phyloP scores from a whole-genome alignment of 2,329 filamentous ascomycete genomes.

The Emydomyces testavorans region DNA sequence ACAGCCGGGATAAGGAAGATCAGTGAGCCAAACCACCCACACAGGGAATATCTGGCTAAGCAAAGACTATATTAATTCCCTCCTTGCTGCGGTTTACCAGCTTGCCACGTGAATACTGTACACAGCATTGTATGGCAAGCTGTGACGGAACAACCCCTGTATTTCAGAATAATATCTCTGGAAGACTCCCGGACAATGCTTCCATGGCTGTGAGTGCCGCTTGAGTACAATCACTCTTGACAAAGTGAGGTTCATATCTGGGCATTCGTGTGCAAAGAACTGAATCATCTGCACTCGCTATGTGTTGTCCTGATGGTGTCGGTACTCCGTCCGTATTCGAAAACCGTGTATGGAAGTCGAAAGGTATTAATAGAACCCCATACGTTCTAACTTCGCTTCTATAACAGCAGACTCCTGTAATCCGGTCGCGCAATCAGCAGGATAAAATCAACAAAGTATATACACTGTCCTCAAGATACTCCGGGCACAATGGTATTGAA shows the following conservation, averaged over 20 bases:
- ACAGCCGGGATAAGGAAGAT: not conserved
- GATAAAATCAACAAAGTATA: conserved; percentile 8
- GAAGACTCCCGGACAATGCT: not conserved
- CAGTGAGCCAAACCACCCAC: not conserved
- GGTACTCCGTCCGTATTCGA: not conserved
- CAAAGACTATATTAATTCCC: not conserved
- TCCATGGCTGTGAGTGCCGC: not conserved
- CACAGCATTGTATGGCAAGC: not conserved
- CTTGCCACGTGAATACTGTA: not conserved
- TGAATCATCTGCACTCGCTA: too few relatives aligned
- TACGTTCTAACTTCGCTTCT: conserved; percentile 6
- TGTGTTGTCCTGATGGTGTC: not conserved
- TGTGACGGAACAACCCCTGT: not conserved
- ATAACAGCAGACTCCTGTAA: conserved; percentile 8
- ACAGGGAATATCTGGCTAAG: not conserved
- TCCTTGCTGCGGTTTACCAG: not conserved
- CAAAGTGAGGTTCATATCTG: not conserved
- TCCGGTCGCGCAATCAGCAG: conserved; percentile 9
- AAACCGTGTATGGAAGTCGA: not conserved
- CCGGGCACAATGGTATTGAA: conserved; percentile 7
- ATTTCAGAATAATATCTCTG: not conserved
- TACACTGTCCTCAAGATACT: conserved; percentile 10
- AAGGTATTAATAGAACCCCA: conserved; percentile 5
- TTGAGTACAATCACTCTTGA: not conserved
- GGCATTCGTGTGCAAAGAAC: too few relatives aligned